phyloP scores from a whole-genome alignment of 2,329 filamentous ascomycete genomes.

The Fusarium pseudonygamai region DNA sequence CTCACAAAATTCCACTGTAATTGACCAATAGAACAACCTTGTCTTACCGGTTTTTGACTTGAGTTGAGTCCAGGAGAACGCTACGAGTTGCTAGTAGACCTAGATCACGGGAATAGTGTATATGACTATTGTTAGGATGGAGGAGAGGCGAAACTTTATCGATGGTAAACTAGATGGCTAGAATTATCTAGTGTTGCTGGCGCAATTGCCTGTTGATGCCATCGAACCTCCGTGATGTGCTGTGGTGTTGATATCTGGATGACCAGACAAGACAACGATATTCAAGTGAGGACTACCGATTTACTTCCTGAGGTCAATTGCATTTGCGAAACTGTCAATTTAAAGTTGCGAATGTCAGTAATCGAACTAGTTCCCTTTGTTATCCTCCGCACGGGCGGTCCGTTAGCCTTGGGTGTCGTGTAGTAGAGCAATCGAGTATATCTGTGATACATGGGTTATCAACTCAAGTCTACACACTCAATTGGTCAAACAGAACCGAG shows the following conservation, averaged over 20 bases:
- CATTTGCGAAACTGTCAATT: neutral
- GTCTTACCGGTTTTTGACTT: slow-evolving; percentile 42
- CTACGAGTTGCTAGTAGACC: slow-evolving; percentile 17
- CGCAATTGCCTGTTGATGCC: slow-evolving; percentile 7
- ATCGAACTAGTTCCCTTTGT: slow-evolving; percentile 4
- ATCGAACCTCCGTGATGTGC: neutral
- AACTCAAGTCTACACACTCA: neutral
- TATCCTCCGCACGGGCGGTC: slow-evolving; percentile 2
- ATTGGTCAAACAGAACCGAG: neutral
- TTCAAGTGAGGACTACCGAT: neutral
- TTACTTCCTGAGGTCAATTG: neutral
- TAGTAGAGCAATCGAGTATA: neutral
- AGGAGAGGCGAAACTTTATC: slow-evolving; percentile 20
- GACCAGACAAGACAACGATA: neutral
- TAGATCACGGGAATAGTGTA: slow-evolving; percentile 21
- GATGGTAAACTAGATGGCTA: slow-evolving; percentile 2
- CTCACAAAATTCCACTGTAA: slow-evolving; percentile 24
- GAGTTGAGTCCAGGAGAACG: slow-evolving; percentile 15
- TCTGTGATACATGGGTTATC: neutral
- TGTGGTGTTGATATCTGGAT: slow-evolving; percentile 14
- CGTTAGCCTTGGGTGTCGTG: neutral
- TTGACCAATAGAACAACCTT: slow-evolving; percentile 45
- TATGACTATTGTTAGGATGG: slow-evolving; percentile 16
- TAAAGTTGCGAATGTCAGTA: neutral
- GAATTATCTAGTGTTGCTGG: slow-evolving; percentile 4